A percentile compares a stretch with the other conserved stretches of the same genome.
phyloP scores from a whole-genome alignment of 257 asterid species.

The Lithospermum erythrorhizon region DNA sequence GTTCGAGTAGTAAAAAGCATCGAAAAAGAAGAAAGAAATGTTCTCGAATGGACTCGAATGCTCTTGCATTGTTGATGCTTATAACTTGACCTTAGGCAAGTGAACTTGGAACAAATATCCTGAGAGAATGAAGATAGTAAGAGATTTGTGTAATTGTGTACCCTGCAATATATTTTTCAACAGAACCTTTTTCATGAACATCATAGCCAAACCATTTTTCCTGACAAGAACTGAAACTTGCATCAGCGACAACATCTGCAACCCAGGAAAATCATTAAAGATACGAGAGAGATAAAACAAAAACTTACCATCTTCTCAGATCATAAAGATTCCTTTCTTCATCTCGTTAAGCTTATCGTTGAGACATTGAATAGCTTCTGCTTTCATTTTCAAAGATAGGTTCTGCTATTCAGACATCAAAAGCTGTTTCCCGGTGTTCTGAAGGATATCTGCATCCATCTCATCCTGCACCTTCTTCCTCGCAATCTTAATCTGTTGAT shows the following conservation, averaged over 20 bases:
- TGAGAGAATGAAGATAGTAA: background rate
- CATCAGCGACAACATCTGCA: slow-evolving; percentile 8
- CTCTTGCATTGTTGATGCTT: background rate
- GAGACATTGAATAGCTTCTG: slow-evolving; percentile 3
- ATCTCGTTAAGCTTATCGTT: slow-evolving; percentile 1
- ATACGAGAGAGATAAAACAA: too few species aligned
- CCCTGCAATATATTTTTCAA: slow-evolving; percentile 12
- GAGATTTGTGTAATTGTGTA: background rate
- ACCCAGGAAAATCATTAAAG: background rate
- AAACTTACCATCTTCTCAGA: too few species aligned
- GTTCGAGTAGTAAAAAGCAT: background rate
- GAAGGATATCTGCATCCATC: slow-evolving; percentile 9
- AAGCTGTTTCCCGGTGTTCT: slow-evolving; percentile 4
- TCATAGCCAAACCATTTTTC: slow-evolving; percentile 19
- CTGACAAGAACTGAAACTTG: background rate
- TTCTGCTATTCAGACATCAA: slow-evolving; percentile 9
- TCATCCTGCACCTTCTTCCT: slow-evolving; percentile 9
- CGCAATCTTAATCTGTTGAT: slow-evolving; percentile 8
- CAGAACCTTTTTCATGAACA: slow-evolving; percentile 5
- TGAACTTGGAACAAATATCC: background rate
- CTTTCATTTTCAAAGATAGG: slow-evolving; percentile 6
- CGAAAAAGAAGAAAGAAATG: too few species aligned
- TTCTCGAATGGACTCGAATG: background rate
- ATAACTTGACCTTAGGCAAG: background rate
- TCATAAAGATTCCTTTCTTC: slow-evolving; percentile 3